Evolutionary conservation across 129 eudicot species (phyloP).

Genomic region (Pulicaria dysenterica): DNA sequence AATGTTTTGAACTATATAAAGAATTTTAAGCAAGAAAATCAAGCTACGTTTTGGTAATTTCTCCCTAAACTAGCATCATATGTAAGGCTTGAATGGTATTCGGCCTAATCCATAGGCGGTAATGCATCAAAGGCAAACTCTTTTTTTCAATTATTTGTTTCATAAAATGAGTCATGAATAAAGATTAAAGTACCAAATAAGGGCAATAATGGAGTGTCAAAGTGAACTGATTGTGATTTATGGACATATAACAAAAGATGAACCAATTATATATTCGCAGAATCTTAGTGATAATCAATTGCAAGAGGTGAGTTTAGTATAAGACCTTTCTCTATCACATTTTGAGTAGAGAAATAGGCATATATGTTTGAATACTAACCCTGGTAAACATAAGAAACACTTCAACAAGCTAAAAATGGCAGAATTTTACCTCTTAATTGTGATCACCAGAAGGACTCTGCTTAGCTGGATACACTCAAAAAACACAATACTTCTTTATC

Average conservation of each 20-base stretch:
- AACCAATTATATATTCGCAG: slow-evolving; percentile 11
- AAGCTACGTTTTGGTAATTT: neutral
- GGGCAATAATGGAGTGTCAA: slow-evolving; percentile 29
- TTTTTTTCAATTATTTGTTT: neutral
- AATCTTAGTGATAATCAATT: slow-evolving; percentile 19
- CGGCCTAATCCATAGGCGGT: no score
- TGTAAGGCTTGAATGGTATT: neutral
- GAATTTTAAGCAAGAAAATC: slow-evolving; percentile 15
- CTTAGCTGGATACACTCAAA: slow-evolving; percentile 18
- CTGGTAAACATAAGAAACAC: neutral
- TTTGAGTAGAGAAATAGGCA: slow-evolving; percentile 25
- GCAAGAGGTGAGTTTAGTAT: slow-evolving; percentile 5
- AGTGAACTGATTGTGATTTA: slow-evolving; percentile 30
- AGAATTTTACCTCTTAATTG: slow-evolving; percentile 19
- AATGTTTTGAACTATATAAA: no score
- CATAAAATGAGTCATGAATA: slow-evolving; percentile 13
- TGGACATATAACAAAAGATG: slow-evolving; percentile 14
- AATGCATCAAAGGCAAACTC: neutral
- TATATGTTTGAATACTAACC: slow-evolving; percentile 12
- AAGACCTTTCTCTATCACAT: slow-evolving; percentile 18
- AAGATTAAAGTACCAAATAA: neutral
- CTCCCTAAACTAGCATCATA: neutral
- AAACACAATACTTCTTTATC: slow-evolving; percentile 10
- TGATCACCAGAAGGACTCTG: slow-evolving; percentile 21
- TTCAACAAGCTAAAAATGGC: slow-evolving; percentile 8